Evolutionary conservation across 1,139 yeast genomes (phyloP).

Genomic region (Tardiomyces depauwii): DNA sequence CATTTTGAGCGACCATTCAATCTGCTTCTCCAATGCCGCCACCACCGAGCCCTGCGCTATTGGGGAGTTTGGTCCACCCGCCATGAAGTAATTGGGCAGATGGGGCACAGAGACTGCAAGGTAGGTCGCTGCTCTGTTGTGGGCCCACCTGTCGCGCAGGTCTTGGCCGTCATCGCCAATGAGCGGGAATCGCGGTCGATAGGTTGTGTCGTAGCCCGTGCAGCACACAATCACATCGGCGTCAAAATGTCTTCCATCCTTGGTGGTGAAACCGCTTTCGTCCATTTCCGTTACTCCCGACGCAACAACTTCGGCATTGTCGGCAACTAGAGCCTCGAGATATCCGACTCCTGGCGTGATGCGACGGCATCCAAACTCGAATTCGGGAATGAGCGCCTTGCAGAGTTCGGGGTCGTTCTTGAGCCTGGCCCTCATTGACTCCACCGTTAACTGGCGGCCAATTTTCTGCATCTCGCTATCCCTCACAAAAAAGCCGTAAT

Average conservation of each 20-base stretch:
- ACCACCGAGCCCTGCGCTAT: background rate
- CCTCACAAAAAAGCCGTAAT: background rate
- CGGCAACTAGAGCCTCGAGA: background rate
- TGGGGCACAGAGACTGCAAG: background rate
- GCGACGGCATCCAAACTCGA: background rate
- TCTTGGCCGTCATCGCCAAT: background rate
- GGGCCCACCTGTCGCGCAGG: background rate
- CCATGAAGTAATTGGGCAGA: background rate
- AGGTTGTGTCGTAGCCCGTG: background rate
- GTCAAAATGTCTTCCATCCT: background rate
- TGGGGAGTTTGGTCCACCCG: background rate
- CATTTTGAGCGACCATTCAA: background rate
- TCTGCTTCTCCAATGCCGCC: background rate
- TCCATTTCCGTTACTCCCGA: background rate
- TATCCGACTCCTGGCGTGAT: background rate
- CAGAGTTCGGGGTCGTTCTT: no score
- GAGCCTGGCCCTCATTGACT: no score
- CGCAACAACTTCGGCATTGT: background rate
- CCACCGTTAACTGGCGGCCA: background rate
- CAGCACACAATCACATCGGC: background rate
- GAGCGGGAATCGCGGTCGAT: background rate
- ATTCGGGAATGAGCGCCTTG: background rate
- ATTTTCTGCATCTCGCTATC: background rate
- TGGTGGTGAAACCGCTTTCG: background rate
- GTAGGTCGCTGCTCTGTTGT: background rate